phyloP scores from a whole-genome alignment of 345 rosid genomes.

The Eucalyptus tenuipes region DNA sequence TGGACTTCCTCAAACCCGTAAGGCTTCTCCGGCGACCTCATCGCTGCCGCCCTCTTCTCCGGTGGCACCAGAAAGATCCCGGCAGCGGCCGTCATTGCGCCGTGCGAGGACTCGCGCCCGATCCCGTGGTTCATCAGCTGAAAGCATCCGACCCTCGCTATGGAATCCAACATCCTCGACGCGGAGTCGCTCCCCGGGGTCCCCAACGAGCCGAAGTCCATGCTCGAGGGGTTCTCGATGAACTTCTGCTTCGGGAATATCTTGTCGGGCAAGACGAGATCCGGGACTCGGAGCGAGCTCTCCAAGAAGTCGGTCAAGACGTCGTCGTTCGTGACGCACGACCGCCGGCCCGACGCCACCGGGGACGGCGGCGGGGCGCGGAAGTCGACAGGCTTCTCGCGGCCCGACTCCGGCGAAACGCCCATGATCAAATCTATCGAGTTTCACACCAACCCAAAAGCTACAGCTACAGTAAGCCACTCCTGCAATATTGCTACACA shows the following conservation, averaged over 20 bases:
- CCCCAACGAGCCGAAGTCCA: conserved; percentile 34
- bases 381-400: conserved; percentile 46
- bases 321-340: conserved; percentile 65
- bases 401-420: conserved; percentile 18
- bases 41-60: conserved; percentile 20
- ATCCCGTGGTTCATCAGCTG: conserved; percentile 66
- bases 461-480: neutral
- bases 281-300: conserved; percentile 63
- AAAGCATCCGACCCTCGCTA: conserved; percentile 60
- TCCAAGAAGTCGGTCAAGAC: conserved; percentile 70
- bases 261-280: conserved; percentile 65
- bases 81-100: conserved; percentile 25
- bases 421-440: conserved; percentile 5
- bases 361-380: conserved; percentile 94
- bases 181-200: conserved; percentile 10
- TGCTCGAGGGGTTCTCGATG: conserved; percentile 42
- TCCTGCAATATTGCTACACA: neutral
- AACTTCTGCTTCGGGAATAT: conserved; percentile 64
- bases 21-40: conserved; percentile 30
- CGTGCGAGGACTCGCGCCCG: conserved; percentile 14
- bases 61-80: conserved; percentile 25
- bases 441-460: neutral
- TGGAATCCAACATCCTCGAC: conserved; percentile 31
- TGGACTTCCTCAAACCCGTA: conserved; percentile 47
- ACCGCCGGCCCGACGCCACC: conserved; percentile 52